Base-by-base conservation (phyloP, 1,284 basidiomycete genomes). In the Cryptococcus sp. region DNA sequence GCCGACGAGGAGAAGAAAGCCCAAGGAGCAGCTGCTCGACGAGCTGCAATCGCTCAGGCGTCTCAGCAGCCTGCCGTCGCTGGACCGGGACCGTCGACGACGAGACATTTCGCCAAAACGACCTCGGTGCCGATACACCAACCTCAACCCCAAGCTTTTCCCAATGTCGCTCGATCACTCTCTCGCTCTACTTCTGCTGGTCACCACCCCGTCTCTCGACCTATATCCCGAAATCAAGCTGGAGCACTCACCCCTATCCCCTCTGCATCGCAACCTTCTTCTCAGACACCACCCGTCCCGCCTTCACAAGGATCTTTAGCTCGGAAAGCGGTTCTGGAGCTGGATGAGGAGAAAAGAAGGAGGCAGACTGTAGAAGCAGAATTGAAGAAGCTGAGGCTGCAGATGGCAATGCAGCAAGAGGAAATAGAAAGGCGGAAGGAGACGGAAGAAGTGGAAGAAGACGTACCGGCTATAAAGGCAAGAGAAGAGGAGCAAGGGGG, bases 181-280 rank as follows among this genome's bases (percentile, higher is more conserved):
- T 53, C 63, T 2, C 54, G 67, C 19, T 65, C 66, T 6, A 51
- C 57, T 4, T 71, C 68, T 2, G 58, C 57, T 7, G 65, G 66
- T 2, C 48, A 55, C 24, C 61, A 65, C 5, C 45, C 59, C 3
- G 52, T 61, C 33, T 42, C 50, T 23, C 53, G 46, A 3, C 47
- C 56, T 1, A 28, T 14, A 47, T 45, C 24, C 36, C 45, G 38
- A 21, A 36, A 18, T 36, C 49, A 14, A 48, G 58, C 48, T n/a
- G 52, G 67, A 3, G 53, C 64, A 3, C 57, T 66, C 7, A 66
- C 68, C 16, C 47, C 58, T 2, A n/a, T n/a, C n/a, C n/a, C n/a
- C n/a, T n/a, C n/a, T n/a, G n/a, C n/a, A n/a, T 68, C 66, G 6
- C 62, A 66, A 36, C 42, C 38, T n/a, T 46, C 38, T n/a, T 48